Evolutionary conservation across 495 filamentous ascomycete species (phyloP).

Genomic region (Aspergillus bridgeri): DNA sequence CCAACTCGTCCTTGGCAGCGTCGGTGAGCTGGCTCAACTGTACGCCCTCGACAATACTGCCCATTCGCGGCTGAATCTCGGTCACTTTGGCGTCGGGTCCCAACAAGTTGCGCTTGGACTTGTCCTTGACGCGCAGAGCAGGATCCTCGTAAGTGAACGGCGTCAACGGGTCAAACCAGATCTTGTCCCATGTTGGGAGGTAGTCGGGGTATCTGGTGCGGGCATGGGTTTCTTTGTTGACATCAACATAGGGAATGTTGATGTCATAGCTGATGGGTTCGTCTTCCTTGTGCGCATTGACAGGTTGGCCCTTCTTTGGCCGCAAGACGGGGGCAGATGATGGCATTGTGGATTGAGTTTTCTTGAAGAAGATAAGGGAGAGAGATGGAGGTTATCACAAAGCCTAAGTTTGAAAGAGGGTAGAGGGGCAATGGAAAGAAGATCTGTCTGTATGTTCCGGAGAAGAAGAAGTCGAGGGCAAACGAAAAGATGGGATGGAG

Average conservation of each 20-base stretch:
- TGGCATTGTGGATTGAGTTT: constrained; percentile 27
- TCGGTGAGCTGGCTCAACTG: constrained; percentile 65
- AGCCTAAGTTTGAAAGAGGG: neutral
- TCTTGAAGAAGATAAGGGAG: neutral
- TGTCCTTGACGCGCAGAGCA: constrained; percentile 53
- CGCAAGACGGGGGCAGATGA: constrained; percentile 35
- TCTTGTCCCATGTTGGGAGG: constrained; percentile 61
- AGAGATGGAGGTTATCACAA: neutral
- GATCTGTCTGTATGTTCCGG: neutral
- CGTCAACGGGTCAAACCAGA: constrained; percentile 56
- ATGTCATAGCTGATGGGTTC: constrained; percentile 53
- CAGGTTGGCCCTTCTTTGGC: constrained; percentile 29
- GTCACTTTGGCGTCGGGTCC: constrained; percentile 44
- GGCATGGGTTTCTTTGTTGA: constrained; percentile 36
- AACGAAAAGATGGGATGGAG: neutral
- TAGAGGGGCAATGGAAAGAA: neutral
- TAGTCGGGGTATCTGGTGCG: constrained; percentile 56
- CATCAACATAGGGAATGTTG: constrained; percentile 52
- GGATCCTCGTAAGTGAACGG: constrained; percentile 59
- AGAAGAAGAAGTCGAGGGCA: neutral
- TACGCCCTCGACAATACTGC: constrained; percentile 70
- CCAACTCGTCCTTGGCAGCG: constrained; percentile 73
- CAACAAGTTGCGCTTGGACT: constrained; percentile 56
- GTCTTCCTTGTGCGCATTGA: constrained; percentile 34
- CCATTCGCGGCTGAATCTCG: constrained; percentile 66